Percentiles rank a stretch among this genome's conserved stretches.
Evolutionary conservation across 1,284 basidiomycete species (phyloP).

Genomic region (Austroboletus niveus): DNA sequence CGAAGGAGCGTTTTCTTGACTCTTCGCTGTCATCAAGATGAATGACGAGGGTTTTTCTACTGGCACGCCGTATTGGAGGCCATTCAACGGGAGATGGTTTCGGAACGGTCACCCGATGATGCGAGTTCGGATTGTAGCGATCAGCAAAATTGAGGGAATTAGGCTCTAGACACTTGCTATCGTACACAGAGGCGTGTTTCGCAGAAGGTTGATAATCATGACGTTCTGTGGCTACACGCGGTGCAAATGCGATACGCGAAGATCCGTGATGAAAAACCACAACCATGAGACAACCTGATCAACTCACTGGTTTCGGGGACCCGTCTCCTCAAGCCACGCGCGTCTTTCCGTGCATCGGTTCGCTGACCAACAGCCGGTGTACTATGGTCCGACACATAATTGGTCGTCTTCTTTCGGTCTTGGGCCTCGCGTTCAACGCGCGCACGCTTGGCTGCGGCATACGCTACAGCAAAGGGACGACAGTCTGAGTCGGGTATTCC

Average conservation of each 20-base stretch:
- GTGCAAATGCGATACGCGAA: constrained; percentile 12
- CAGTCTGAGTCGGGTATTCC: constrained; percentile 79
- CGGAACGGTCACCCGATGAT: constrained; percentile 22
- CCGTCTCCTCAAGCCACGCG: constrained; percentile 32
- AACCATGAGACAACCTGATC: constrained; percentile 24
- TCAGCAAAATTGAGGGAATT: constrained; percentile 29
- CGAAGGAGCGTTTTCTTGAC: constrained; percentile 42
- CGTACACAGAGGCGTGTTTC: constrained; percentile 11
- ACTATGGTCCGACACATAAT: constrained; percentile 27
- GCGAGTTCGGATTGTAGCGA: constrained; percentile 36
- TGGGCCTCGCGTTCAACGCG: constrained; percentile 46
- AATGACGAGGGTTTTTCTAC: constrained; percentile 20
- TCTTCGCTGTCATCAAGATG: constrained; percentile 17
- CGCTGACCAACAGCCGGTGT: constrained; percentile 26
- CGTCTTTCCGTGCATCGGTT: constrained; percentile 25
- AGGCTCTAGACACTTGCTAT: constrained; percentile 16
- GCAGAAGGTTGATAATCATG: constrained; percentile 19
- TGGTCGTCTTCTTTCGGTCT: constrained; percentile 29
- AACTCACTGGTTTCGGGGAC: constrained; percentile 33
- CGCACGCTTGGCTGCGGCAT: constrained; percentile 59
- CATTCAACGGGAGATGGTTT: constrained; percentile 20
- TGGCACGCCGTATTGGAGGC: constrained; percentile 20
- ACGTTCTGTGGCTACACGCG: constrained; percentile 24
- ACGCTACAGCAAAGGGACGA: constrained; percentile 81
- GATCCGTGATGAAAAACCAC: constrained; percentile 21